Evolutionary conservation across 1,139 yeast species (phyloP), one percentile per base, ranked within the genome.

Genomic region (Sugiyamaella xylanicola): DNA sequence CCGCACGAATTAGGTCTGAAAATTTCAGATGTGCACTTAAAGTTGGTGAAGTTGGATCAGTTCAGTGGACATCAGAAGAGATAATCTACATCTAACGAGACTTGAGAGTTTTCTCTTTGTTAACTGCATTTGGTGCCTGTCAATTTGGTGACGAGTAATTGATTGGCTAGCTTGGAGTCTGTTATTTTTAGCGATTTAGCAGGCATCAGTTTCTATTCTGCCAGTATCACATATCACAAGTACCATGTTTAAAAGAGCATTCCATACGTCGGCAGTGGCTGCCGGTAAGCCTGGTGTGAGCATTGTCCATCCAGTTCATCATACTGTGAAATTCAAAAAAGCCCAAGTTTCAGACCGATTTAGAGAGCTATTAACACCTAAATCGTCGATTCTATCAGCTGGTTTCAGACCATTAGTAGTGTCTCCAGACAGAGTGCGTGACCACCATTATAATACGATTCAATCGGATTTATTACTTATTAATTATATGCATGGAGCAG

Each of bases 261-360:
- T 57, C 37, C 53, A 53, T 42, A 15, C 58, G 44, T 13, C 48
- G 20, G 32, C 42, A 20, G 25, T 25, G 11, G 62, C 48, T 20
- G 50, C 59, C 37, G 73, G 77, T 44, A 87, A 83, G 66, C 81
- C 90, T 7, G 95, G 74, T 40, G 72, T 72, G 32, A 86, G 95
- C 48, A 80, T 89, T 46, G 92, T 88, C 36, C 81, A 85, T 53
- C 98, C 99, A 2, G 96, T 92, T 16, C 99, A 93, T 71, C 99
- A 93, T 72, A 79, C 84, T 59, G 88, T 93, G 55, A 82, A 82
- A 63, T 83, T 88, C 66, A 80, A 81, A 64, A 93, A 93, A 72
- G 75, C 84, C 29, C 82, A 82, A 59, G 68, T 72, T 75, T 91
- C 66, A 41, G 68, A 69, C 79, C 87, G 62, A 58, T 87, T 83